Evolutionary conservation across 805 yeast species (phyloP).

Genomic region (Candida ficus): DNA sequence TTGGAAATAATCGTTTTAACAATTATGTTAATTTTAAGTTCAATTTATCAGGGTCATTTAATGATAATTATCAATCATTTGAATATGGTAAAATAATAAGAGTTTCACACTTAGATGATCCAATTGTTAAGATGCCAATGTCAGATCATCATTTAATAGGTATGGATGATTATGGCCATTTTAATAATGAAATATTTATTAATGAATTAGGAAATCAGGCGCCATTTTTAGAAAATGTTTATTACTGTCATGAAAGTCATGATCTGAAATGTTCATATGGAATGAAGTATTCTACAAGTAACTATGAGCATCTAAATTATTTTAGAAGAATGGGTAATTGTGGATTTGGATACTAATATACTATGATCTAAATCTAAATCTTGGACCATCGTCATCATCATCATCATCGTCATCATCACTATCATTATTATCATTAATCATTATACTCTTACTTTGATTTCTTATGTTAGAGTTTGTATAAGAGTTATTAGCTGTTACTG

Average conservation of each 20-base stretch:
- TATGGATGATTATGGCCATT: conserved; percentile 14
- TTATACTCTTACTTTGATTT: background rate
- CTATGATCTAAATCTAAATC: conserved; percentile 28
- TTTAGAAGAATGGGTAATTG: conserved; percentile 26
- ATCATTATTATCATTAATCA: conserved; percentile 1
- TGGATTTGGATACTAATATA: conserved; percentile 15
- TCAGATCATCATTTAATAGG: conserved; percentile 14
- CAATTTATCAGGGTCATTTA: background rate
- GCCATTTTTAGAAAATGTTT: conserved; percentile 45
- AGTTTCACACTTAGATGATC: conserved; percentile 23
- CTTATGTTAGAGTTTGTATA: no score
- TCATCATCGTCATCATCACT: conserved; percentile 22
- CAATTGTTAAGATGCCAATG: conserved; percentile 23
- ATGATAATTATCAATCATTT: conserved; percentile 1
- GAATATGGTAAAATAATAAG: conserved; percentile 10
- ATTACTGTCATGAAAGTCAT: conserved; percentile 64
- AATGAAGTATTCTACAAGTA: conserved; percentile 15
- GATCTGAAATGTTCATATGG: conserved; percentile 47
- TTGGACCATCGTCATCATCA: conserved; percentile 31
- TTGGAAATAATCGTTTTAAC: conserved; percentile 18
- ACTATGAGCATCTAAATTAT: conserved; percentile 24
- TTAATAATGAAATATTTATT: conserved; percentile 21
- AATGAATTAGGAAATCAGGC: conserved; percentile 16
- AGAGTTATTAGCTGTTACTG: no score
- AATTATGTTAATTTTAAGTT: conserved; percentile 12